phyloP scores from a whole-genome alignment of 2,329 filamentous ascomycete species.

The Ustilaginoidea virens region DNA sequence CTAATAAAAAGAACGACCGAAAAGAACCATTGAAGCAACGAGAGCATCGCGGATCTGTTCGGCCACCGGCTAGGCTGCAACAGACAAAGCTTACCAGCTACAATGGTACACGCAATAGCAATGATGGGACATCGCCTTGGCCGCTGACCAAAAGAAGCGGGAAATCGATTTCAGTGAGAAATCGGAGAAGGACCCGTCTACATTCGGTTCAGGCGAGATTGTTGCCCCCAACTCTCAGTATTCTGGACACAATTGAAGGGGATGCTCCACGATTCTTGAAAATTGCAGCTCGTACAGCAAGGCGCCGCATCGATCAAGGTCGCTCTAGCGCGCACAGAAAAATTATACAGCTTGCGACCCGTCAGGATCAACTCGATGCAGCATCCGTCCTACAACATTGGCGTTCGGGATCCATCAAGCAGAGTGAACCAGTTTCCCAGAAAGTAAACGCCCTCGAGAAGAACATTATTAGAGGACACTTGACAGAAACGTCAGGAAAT shows the following conservation, averaged over 20 bases:
- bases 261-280: constrained; percentile 42
- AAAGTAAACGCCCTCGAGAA: constrained; percentile 7
- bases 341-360: constrained; percentile 42
- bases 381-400: constrained; percentile 36
- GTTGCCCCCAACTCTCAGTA: constrained; percentile 35
- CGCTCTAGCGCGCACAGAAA: constrained; percentile 40
- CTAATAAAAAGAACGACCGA: constrained; percentile 10
- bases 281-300: constrained; percentile 44
- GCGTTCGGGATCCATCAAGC: constrained; percentile 36
- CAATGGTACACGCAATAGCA: constrained; percentile 7
- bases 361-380: constrained; percentile 44
- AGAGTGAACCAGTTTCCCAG: constrained; percentile 18
- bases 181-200: too few relatives aligned
- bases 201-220: neutral
- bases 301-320: constrained; percentile 29
- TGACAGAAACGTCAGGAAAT: constrained; percentile 12
- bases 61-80: constrained; percentile 6
- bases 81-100: constrained; percentile 19
- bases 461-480: constrained; percentile 4
- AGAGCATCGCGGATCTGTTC: constrained; percentile 9
- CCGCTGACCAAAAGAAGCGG: too few relatives aligned
- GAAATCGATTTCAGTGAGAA: too few relatives aligned
- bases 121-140: too few relatives aligned
- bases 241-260: constrained; percentile 41
- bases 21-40: constrained; percentile 11